Evolutionary conservation across 2,329 filamentous ascomycete species (phyloP).

Genomic region (Epichloe aotearoae): DNA sequence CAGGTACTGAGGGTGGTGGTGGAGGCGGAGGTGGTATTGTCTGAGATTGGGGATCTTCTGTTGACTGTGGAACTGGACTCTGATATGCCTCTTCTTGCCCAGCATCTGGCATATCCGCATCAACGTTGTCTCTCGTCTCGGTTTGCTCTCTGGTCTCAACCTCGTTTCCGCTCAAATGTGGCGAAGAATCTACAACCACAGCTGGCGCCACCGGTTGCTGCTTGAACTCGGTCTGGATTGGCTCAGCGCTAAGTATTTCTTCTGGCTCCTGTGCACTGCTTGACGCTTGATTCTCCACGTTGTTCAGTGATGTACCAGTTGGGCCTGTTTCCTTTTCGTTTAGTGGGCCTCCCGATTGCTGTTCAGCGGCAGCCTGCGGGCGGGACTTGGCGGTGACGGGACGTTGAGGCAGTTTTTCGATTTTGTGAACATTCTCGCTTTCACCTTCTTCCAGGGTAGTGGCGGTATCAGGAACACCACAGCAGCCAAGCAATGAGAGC

Average conservation of each 20-base stretch:
- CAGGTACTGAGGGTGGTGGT: constrained; percentile 22
- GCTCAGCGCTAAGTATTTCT: constrained; percentile 23
- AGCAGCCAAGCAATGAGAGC: constrained; percentile 52
- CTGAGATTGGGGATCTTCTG: constrained; percentile 20
- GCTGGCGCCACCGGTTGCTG: constrained; percentile 29
- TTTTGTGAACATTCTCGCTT: constrained; percentile 41
- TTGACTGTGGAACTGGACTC: constrained; percentile 22
- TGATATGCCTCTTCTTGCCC: constrained; percentile 39
- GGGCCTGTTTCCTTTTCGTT: constrained; percentile 36
- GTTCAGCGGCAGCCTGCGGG: constrained; percentile 38
- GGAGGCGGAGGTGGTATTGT: constrained; percentile 33
- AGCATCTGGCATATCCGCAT: constrained; percentile 55
- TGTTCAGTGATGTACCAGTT: constrained; percentile 21
- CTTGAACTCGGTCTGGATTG: constrained; percentile 33
- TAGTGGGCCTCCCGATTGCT: constrained; percentile 26
- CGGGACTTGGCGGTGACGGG: constrained; percentile 41
- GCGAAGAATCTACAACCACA: constrained; percentile 30
- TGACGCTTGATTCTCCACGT: constrained; percentile 30
- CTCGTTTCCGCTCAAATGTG: constrained; percentile 14
- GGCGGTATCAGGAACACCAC: constrained; percentile 47
- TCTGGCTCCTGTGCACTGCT: constrained; percentile 34
- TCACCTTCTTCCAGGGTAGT: constrained; percentile 39
- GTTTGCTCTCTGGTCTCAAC: constrained; percentile 15
- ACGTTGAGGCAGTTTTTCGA: constrained; percentile 41
- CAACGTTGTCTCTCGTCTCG: constrained; percentile 38